Evolutionary conservation across 1,284 basidiomycete species (phyloP), one percentile per base, ranked within the genome.

Genomic region (Coriolopsis trogii): DNA sequence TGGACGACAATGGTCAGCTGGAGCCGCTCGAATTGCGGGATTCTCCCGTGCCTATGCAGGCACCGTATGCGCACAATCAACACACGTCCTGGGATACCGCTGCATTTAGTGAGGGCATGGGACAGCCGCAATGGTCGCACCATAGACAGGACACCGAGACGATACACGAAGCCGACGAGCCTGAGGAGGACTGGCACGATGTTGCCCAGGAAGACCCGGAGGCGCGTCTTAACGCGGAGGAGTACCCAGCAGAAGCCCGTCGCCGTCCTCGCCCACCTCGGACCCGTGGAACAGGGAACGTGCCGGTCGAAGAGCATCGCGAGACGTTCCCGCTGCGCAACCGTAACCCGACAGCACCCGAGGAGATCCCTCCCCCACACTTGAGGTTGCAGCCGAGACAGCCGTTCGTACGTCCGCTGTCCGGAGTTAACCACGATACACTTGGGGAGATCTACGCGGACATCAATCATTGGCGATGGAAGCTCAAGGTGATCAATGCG

Each of bases 321-420:
- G 84, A 87, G 55, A 85, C 83, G 1, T 87, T 88, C 64, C 84
- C 85, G 0, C 73, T 84, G 54, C 74, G 85, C 39, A 55, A 60
- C 3, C 64, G 63, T 4, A 29, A 43, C 1, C 41, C 49, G 1
- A 8, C 56, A 2, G 53, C 53, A 8, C 51, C 55, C 6, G 62
- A 64, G n/a, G 65, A 63, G 12, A 66, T 84, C 3, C 75, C 76
- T 9, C 83, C 86, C 15, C 85, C 85, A 34, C 87, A 88, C 64
- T 68, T 87, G 42, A 84, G 86, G 16, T 62, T 88, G 13, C 86
- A 89, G 63, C 75, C 80, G n/a, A 72, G 77, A 16, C 82, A 83
- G 52, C 87, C 87, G 7, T 87, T 87, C 62, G 84, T 90, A 12
- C 79, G 86, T 2, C 87, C 89, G 13, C 68, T 84, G 31, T 85